Evolutionary conservation across 2,329 filamentous ascomycete species (phyloP).

Genomic region (Daldinia sp.): DNA sequence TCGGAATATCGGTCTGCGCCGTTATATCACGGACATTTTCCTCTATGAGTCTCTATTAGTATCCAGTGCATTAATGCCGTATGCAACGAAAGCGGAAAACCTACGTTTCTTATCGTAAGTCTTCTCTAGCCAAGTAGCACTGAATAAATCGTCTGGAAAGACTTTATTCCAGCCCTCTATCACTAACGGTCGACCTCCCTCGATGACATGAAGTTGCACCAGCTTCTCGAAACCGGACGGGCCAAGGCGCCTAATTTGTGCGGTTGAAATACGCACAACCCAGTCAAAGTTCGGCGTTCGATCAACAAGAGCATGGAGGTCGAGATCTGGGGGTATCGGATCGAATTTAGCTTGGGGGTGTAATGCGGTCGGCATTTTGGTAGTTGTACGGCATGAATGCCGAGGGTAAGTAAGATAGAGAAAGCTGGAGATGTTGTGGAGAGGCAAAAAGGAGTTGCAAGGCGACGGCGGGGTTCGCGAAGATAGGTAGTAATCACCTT

Average conservation of each 20-base stretch:
- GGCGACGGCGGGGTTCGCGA: constrained; percentile 22
- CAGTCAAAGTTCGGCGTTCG: constrained; percentile 85
- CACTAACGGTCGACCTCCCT: constrained; percentile 85
- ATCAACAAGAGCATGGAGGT: constrained; percentile 79
- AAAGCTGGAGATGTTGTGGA: neutral
- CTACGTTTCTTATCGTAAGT: constrained; percentile 81
- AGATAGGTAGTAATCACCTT: constrained; percentile 27
- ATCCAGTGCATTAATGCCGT: constrained; percentile 1
- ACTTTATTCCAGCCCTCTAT: constrained; percentile 86
- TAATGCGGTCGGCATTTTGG: constrained; percentile 74
- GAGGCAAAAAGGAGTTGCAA: neutral
- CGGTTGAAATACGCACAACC: constrained; percentile 79
- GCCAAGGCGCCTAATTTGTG: constrained; percentile 80
- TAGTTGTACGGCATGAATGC: neutral
- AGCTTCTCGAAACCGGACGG: constrained; percentile 85
- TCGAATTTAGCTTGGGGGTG: constrained; percentile 90
- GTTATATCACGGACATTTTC: constrained; percentile 86
- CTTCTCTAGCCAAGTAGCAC: constrained; percentile 78
- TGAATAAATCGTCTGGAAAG: constrained; percentile 81
- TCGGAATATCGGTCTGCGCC: constrained; percentile 75
- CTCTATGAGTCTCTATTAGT: constrained; percentile 58
- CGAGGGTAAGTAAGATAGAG: neutral
- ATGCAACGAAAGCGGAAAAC: constrained; percentile 40
- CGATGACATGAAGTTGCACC: constrained; percentile 82
- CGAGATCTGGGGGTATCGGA: constrained; percentile 85